phyloP scores from a whole-genome alignment of 106 monocot genomes.

The Dendrobium chrysotoxum region DNA sequence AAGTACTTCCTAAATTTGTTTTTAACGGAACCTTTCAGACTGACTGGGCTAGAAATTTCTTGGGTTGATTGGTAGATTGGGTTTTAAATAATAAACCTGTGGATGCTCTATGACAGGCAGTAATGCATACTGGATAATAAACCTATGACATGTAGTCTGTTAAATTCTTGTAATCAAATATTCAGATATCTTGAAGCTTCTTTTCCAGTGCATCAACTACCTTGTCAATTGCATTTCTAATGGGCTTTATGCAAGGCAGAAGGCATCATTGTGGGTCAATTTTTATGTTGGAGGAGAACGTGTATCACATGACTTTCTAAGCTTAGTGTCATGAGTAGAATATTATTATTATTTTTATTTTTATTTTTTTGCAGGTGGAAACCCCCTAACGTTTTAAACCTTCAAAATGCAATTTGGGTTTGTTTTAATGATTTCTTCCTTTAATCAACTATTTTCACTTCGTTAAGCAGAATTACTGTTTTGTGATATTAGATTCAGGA shows the following conservation, averaged over 20 bases:
- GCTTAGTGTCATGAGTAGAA: background rate
- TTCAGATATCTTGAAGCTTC: background rate
- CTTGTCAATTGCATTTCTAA: background rate
- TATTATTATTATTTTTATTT: too few species aligned
- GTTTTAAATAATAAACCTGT: background rate
- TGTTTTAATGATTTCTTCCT: background rate
- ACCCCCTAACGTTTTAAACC: background rate
- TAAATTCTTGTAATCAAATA: background rate
- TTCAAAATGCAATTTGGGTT: background rate
- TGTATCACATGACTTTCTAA: background rate
- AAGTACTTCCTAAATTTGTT: background rate
- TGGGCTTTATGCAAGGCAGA: background rate
- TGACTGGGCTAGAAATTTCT: background rate
- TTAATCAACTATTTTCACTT: background rate
- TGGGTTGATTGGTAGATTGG: background rate
- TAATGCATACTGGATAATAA: background rate
- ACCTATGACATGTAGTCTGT: background rate
- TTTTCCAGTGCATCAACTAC: background rate
- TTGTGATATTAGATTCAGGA: slow-evolving; percentile 2
- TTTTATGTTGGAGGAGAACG: background rate
- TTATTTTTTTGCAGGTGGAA: too few species aligned
- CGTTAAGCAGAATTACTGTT: background rate
- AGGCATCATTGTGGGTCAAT: background rate
- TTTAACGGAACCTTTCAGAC: background rate
- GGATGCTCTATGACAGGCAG: background rate